A percentile compares a stretch with the other conserved stretches of the same genome.
Conservation (phyloP, 495 filamentous ascomycete genomes). For the Neurospora sp. region DNA sequence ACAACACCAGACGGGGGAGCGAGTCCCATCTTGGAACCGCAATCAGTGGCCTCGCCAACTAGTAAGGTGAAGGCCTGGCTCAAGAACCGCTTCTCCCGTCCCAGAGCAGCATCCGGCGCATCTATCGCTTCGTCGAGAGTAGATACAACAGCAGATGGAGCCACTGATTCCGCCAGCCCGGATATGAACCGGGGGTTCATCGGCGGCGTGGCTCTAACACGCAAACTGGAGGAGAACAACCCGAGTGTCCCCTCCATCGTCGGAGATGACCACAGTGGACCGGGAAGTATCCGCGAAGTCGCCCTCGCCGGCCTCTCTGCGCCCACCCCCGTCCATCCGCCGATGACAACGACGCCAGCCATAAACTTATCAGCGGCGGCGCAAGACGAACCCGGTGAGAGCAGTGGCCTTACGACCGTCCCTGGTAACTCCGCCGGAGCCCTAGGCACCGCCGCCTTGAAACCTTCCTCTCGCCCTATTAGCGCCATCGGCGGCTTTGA, state of each 20-base stretch:
- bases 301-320: conserved; percentile 36
- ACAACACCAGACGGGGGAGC: background rate
- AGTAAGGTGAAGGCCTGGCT: conserved; percentile 51
- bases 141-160: background rate
- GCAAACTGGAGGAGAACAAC: conserved; percentile 20
- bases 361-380: background rate
- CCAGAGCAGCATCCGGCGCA: conserved; percentile 17
- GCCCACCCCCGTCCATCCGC: conserved; percentile 10
- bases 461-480: background rate
- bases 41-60: conserved; percentile 15
- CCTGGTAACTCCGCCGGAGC: background rate
- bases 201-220: conserved; percentile 33
- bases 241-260: conserved; percentile 24
- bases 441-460: background rate
- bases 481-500: conserved; percentile 2
- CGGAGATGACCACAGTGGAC: conserved; percentile 12
- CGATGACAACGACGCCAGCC: background rate
- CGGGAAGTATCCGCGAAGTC: conserved; percentile 37
- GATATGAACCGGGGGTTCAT: conserved; percentile 29
- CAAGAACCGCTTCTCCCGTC: conserved; percentile 41
- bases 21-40: conserved; percentile 3
- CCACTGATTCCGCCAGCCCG: background rate
- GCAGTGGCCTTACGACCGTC: background rate
- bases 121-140: background rate
- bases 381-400: conserved; percentile 7